Conservation (phyloP, 2,329 filamentous ascomycete species). For the Penicillium sp. region DNA sequence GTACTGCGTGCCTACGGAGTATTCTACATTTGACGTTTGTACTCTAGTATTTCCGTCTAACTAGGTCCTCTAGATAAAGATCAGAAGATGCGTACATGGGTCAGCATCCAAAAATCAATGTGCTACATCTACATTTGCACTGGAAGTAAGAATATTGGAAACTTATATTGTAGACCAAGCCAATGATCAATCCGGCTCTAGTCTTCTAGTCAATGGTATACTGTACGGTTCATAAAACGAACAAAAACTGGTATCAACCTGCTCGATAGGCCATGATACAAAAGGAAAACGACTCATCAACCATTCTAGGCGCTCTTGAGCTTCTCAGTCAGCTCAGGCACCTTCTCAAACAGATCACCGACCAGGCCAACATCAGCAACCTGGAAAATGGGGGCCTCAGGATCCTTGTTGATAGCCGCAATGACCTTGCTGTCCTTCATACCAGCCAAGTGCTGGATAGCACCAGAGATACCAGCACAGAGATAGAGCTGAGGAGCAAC, state of each 20-base stretch:
- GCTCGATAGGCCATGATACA: slow-evolving; percentile 23
- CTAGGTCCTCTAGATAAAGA: no score
- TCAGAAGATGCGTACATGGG: no score
- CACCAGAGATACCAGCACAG: slow-evolving; percentile 91
- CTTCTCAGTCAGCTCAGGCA: slow-evolving; percentile 95
- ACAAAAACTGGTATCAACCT: slow-evolving; percentile 11
- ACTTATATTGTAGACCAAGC: slow-evolving; percentile 9
- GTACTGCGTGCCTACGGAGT: no score
- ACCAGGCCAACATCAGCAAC: slow-evolving; percentile 94
- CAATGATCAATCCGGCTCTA: slow-evolving; percentile 2
- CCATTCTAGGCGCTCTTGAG: slow-evolving; percentile 56
- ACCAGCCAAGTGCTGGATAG: slow-evolving; percentile 95
- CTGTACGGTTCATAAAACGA: slow-evolving; percentile 16
- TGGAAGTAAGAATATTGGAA: not conserved
- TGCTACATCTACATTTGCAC: no score
- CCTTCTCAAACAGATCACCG: slow-evolving; percentile 91
- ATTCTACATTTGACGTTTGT: no score
- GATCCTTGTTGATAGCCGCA: slow-evolving; percentile 96
- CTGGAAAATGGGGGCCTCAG: slow-evolving; percentile 96
- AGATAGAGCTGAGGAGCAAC: slow-evolving; percentile 94
- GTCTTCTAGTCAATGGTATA: slow-evolving; percentile 19
- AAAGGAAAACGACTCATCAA: slow-evolving; percentile 10
- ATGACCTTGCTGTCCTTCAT: slow-evolving; percentile 99
- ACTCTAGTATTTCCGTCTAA: not conserved
- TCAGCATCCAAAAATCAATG: no score